Evolutionary conservation across 2,329 filamentous ascomycete species (phyloP).

Genomic region (Xylaria sp.): DNA sequence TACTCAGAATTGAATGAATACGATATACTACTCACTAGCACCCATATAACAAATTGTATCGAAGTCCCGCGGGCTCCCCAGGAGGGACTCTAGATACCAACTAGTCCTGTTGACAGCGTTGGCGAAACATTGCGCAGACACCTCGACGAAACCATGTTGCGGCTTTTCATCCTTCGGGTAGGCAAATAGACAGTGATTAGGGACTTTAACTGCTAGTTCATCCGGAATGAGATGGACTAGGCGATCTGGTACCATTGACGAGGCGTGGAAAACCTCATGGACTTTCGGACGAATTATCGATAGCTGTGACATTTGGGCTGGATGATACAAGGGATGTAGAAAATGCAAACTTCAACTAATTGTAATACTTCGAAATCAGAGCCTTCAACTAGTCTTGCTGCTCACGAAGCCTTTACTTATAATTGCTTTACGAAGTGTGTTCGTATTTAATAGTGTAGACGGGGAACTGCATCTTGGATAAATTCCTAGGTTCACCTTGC

Average conservation of each 20-base stretch:
- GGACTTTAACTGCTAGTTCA: too few relatives aligned
- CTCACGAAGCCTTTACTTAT: not conserved
- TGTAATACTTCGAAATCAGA: not conserved
- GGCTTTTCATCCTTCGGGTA: too few relatives aligned
- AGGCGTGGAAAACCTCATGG: not conserved
- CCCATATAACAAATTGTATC: not conserved
- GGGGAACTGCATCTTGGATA: not conserved
- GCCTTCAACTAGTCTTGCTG: not conserved
- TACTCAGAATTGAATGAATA: too few relatives aligned
- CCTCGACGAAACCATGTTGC: not conserved
- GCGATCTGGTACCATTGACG: not conserved
- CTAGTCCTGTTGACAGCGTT: not conserved
- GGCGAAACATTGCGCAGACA: not conserved
- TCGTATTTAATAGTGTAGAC: not conserved
- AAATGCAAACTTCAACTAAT: not conserved
- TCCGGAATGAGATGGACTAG: not conserved
- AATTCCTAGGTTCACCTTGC: not conserved
- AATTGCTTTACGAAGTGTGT: not conserved
- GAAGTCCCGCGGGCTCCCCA: not conserved
- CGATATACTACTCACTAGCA: too few relatives aligned
- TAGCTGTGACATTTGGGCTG: not conserved
- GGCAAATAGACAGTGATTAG: too few relatives aligned
- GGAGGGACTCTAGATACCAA: not conserved
- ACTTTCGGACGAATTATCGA: not conserved
- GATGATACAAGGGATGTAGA: not conserved